Evolutionary conservation across 176 grass and related monocot species (phyloP).

Genomic region (Aegilops longissima): DNA sequence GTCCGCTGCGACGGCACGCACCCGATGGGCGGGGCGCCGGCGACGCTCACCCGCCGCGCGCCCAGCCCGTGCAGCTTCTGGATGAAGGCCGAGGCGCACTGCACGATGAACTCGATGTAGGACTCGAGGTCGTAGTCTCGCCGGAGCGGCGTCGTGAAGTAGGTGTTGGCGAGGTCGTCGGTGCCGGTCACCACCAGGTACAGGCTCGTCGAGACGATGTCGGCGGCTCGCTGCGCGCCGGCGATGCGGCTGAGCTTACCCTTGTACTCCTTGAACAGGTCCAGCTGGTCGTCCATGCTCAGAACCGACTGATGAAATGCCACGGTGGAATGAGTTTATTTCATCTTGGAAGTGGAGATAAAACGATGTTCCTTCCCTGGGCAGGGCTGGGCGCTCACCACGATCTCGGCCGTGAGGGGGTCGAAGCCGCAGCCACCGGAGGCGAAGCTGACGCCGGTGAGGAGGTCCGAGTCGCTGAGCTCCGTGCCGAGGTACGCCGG

Average conservation of each 20-base stretch:
- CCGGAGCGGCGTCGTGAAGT: conserved; percentile 74
- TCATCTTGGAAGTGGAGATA: not conserved
- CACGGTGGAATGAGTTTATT: not conserved
- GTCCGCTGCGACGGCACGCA: conserved; percentile 91
- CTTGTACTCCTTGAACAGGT: conserved; percentile 90
- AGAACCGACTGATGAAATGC: conserved; percentile 53
- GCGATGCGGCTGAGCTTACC: conserved; percentile 49
- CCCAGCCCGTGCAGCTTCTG: conserved; percentile 59
- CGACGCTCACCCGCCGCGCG: conserved; percentile 44
- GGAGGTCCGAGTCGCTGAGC: conserved; percentile 68
- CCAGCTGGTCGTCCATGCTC: conserved; percentile 72
- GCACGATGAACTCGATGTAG: conserved; percentile 72
- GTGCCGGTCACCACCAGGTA: conserved; percentile 69
- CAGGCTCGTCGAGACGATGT: conserved; percentile 63
- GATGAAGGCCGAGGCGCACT: conserved; percentile 64
- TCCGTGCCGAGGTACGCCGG: conserved; percentile 72
- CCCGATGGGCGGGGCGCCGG: conserved; percentile 65
- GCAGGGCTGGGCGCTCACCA: conserved; percentile 24
- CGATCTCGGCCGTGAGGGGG: conserved; percentile 68
- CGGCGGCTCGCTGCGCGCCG: conserved; percentile 32
- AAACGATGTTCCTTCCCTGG: not conserved
- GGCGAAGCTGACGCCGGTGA: conserved; percentile 91
- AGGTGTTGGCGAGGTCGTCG: conserved; percentile 83
- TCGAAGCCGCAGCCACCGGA: conserved; percentile 73
- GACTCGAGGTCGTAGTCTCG: conserved; percentile 73